Conservation (phyloP, 768 basidiomycete species). For the Tylopilus felleus region DNA sequence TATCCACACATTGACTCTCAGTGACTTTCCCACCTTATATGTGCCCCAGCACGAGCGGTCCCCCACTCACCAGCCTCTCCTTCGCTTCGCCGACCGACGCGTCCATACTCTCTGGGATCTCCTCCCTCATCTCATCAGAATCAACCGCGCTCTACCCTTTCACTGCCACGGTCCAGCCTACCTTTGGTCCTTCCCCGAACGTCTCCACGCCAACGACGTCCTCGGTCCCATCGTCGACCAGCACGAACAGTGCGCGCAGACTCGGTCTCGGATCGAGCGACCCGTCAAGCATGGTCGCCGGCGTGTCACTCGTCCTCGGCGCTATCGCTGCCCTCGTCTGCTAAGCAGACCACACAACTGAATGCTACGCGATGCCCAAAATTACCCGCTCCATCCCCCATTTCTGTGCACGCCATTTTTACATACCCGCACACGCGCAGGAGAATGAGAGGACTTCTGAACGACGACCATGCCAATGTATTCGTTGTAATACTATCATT, state of each 20-base stretch:
- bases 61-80: constrained; percentile 14
- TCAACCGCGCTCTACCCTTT: constrained; percentile 18
- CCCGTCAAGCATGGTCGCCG: neutral
- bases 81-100: constrained; percentile 23
- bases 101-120: constrained; percentile 19
- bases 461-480: neutral
- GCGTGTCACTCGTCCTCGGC: neutral
- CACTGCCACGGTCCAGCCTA: neutral
- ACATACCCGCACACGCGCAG: neutral
- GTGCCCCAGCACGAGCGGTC: constrained; percentile 20
- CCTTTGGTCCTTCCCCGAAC: neutral
- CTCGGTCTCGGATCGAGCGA: neutral
- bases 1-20: neutral
- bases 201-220: neutral
- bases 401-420: neutral
- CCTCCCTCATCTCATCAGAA: constrained; percentile 28
- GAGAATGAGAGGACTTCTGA: neutral
- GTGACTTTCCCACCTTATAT: neutral
- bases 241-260: neutral
- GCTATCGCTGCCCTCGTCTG: neutral
- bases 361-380: too few species aligned
- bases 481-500: neutral
- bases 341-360: neutral
- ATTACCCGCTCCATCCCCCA: neutral
- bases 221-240: neutral